Evolutionary conservation across 176 grass and related monocot species (phyloP).

Genomic region (Rhynchospora breviuscula): DNA sequence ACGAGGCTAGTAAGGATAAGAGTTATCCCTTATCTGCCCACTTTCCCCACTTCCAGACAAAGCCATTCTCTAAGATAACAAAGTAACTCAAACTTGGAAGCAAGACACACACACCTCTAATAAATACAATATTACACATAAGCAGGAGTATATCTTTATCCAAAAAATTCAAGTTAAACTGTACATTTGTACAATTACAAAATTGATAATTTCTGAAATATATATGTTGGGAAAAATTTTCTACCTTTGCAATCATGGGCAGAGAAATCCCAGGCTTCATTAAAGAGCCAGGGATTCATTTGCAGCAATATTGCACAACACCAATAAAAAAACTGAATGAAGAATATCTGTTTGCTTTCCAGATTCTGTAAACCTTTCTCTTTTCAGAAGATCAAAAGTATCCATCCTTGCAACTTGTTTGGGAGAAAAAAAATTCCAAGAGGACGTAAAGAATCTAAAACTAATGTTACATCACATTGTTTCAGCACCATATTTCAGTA

Average conservation of each 20-base stretch:
- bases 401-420: background rate
- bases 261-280: background rate
- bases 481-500: background rate
- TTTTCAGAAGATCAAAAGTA: background rate
- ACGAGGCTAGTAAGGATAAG: background rate
- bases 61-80: no score
- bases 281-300: constrained; percentile 4
- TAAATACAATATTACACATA: background rate
- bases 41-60: background rate
- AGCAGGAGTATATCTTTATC: background rate
- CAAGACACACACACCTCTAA: background rate
- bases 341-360: background rate
- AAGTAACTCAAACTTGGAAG: background rate
- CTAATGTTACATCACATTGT: background rate
- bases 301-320: background rate
- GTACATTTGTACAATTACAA: constrained; percentile 15
- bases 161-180: constrained; percentile 3
- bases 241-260: background rate
- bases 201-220: background rate
- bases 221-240: background rate
- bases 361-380: background rate
- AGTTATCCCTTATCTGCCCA: background rate
- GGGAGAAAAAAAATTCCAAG: background rate
- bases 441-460: background rate
- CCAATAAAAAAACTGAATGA: background rate